A percentile compares a stretch with the other conserved stretches of the same genome.
Evolutionary conservation across 2,329 filamentous ascomycete genomes (phyloP).

Genomic region (Hymenoscyphus repandus): DNA sequence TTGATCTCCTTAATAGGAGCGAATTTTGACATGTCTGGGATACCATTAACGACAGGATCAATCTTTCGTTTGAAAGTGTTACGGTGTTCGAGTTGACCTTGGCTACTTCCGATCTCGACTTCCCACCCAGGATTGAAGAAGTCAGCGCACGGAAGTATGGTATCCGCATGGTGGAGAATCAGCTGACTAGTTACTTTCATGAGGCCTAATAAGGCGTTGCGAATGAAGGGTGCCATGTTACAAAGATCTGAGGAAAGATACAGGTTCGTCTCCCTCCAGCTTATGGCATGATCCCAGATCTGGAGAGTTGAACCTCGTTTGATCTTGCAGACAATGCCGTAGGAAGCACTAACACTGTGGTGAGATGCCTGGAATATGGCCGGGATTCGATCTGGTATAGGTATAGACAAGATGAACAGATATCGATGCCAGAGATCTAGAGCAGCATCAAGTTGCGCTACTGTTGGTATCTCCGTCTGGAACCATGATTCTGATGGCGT

Average conservation of each 20-base stretch:
- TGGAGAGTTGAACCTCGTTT: slow-evolving; percentile 54
- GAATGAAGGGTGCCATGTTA: slow-evolving; percentile 24
- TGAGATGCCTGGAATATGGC: slow-evolving; percentile 60
- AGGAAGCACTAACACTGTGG: slow-evolving; percentile 55
- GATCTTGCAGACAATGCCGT: slow-evolving; percentile 57
- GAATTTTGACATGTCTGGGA: slow-evolving; percentile 50
- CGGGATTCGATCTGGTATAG: slow-evolving; percentile 38
- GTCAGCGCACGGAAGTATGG: slow-evolving; percentile 51
- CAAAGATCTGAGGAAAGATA: slow-evolving; percentile 28
- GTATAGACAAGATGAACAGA: slow-evolving; percentile 43
- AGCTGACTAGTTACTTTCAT: slow-evolving; percentile 24
- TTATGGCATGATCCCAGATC: slow-evolving; percentile 60
- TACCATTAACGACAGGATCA: slow-evolving; percentile 61
- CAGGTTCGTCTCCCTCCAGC: slow-evolving; percentile 45
- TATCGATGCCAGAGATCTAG: slow-evolving; percentile 42
- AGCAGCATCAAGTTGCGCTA: slow-evolving; percentile 41
- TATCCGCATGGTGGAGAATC: slow-evolving; percentile 48
- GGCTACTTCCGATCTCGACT: slow-evolving; percentile 53
- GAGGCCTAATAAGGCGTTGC: slow-evolving; percentile 26
- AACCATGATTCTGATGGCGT: slow-evolving; percentile 33
- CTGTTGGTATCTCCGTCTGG: slow-evolving; percentile 39
- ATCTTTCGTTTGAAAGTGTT: slow-evolving; percentile 55
- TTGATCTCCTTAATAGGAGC: slow-evolving; percentile 54
- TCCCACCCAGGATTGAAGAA: slow-evolving; percentile 63
- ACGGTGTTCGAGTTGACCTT: slow-evolving; percentile 50